A percentile compares a stretch with the other conserved stretches of the same genome.
phyloP scores from a whole-genome alignment of 805 yeast genomes.

The Yamadazyma scolyti region DNA sequence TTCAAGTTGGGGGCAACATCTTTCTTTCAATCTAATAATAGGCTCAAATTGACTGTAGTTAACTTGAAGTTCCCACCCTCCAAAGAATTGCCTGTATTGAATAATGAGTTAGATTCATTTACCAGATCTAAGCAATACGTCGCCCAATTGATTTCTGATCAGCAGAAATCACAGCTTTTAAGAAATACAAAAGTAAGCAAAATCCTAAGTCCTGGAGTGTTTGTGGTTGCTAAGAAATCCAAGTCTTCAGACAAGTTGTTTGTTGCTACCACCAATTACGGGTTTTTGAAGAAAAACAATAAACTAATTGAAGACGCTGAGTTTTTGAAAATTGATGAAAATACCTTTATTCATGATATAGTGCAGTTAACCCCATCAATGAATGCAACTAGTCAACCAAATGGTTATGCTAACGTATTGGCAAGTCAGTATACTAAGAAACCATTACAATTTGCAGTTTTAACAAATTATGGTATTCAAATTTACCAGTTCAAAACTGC shows the following conservation, averaged over 20 bases:
- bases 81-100: constrained; percentile 37
- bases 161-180: constrained; percentile 53
- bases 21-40: constrained; percentile 12
- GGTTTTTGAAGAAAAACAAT: constrained; percentile 69
- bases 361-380: constrained; percentile 66
- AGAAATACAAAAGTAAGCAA: constrained; percentile 56
- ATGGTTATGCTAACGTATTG: constrained; percentile 79
- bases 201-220: constrained; percentile 83
- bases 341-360: constrained; percentile 60
- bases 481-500: constrained; percentile 78
- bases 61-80: constrained; percentile 69
- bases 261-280: constrained; percentile 81
- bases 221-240: constrained; percentile 58
- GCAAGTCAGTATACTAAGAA: constrained; percentile 77
- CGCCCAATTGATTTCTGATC: constrained; percentile 35
- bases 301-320: constrained; percentile 80
- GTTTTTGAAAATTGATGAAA: constrained; percentile 39
- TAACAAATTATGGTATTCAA: constrained; percentile 76
- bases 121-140: constrained; percentile 39
- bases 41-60: constrained; percentile 30
- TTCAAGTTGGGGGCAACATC: constrained; percentile 43
- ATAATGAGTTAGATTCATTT: constrained; percentile 39
- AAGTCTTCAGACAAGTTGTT: constrained; percentile 51
- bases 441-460: constrained; percentile 71
- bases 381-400: constrained; percentile 70